Base-by-base conservation (phyloP, 129 eudicot species). In the carrot (Daucus carota) region DNA sequence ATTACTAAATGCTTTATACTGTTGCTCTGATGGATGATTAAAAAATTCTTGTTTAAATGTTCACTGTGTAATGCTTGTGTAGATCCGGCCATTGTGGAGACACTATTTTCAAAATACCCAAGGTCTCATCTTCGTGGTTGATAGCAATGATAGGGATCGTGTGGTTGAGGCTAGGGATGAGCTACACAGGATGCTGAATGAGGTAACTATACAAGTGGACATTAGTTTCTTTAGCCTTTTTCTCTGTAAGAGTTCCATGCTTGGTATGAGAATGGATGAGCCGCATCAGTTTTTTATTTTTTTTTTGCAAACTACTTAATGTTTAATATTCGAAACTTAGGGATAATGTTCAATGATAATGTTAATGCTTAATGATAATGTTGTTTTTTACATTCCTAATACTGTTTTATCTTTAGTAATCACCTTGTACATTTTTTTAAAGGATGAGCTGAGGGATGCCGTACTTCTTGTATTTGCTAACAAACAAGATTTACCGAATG, bases 41-140 rank as follows among this genome's bases (percentile, higher is more conserved):
- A 0, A n/a, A 52, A 52, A 4, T 52, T 20, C 62, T 52, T 52
- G 24, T 18, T 5, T 50, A 20, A 22, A 28, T 40, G 26, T 26
- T 70, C 28, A 40, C 18, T 24, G 9, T 40, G 29, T 68, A 22
- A 9, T 68, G 45, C 72, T 33, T 68, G 10, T 72, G 31, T 68
- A 82, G 86, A 82, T 82, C 45, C 75, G 86, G 46, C 86, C 86
- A 71, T 73, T 82, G 76, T 82, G 85, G 85, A 78, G 85, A 46
- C 85, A 81, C 70, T 81, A 81, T 77, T 81, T 81, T 41, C 85
- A 81, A 57, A 79, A 79, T 41, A 79, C 83, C 40, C 83, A 80
- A 68, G 83, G 83, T 40, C 83, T 80, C 31, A 78, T 82, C 44
- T 77, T 82, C n/a, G 85, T 82, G 75, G 85, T 81, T 63, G 85